Base-by-base conservation (phyloP, 1,284 basidiomycete genomes). In the Moesziomyces sp. region DNA sequence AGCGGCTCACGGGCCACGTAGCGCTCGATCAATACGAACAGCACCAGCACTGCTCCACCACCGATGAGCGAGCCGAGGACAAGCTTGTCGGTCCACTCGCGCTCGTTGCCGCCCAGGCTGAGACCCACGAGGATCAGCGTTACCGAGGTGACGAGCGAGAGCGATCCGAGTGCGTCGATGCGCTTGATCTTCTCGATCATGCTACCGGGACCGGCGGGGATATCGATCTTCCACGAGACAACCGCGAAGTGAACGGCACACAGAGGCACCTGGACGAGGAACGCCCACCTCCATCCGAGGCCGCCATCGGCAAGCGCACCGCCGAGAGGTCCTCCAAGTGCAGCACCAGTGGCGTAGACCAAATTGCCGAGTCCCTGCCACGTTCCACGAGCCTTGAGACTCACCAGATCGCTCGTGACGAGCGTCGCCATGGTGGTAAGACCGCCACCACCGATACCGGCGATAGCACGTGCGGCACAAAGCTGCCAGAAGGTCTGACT, bases 31-130 rank as follows among this genome's bases (percentile, higher is more conserved):
- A 87, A 79, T 43, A 87, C 82, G 30, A 88, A 82, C 46, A 86
- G 78, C 16, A 84, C 88, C 28, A 91, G 58, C 24, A 92, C 86
- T 7, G 90, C 63, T 6, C 87, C 47, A 55, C 79, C 79, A 9
- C 51, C 78, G 47, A 78, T 59, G 21, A 83, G 71, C 24, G 74
- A 69, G 46, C 72, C 70, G 21, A 80, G 35, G 42, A 83, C 82
- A 26, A 82, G 52, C 21, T 48, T 63, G 71, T 81, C 78, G 24
- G 48, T 52, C 81, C 82, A 83, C 26, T 69, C 75, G 49, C 76
- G 70, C 59, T 79, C 74, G 65, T 81, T 81, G 42, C 81, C 81
- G 18, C 83, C 83, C 52, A 83, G 58, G 58, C 80, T 84, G 47
- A 85, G 77, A 47, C 83, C 84, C 26, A 83, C 70, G 26, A 85